These are phyloP conservation scores for Suillus sp. DNA, from an alignment of 768 basidiomycete genomes.

Conservation along the genomic window DNA sequence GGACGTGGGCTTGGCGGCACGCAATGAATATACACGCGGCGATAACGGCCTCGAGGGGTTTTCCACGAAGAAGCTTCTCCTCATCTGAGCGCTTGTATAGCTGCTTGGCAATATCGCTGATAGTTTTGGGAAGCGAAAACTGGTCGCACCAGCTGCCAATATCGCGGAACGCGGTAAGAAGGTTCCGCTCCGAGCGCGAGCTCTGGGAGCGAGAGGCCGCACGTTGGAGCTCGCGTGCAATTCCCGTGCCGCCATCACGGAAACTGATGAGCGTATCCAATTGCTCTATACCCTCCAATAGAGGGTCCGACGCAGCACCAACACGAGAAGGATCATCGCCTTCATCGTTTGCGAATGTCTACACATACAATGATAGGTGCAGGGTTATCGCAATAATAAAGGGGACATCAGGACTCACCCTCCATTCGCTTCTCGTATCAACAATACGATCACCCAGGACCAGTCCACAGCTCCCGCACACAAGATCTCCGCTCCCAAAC, in stretches of 20 bases:
- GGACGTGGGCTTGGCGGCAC: constrained; percentile 93
- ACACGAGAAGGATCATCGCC: constrained; percentile 99
- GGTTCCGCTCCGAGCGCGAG: constrained; percentile 81
- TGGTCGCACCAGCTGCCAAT: constrained; percentile 95
- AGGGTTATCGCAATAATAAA: constrained; percentile 19
- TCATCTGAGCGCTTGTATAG: constrained; percentile 97
- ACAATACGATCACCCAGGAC: constrained; percentile 96
- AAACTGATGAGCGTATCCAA: constrained; percentile 95
- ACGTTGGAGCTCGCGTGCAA: constrained; percentile 89
- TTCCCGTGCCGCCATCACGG: constrained; percentile 91
- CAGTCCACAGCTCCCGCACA: constrained; percentile 90
- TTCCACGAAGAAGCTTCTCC: constrained; percentile 89
- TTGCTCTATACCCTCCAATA: constrained; percentile 93
- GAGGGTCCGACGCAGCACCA: constrained; percentile 91
- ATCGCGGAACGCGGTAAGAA: constrained; percentile 86
- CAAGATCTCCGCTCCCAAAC: constrained; percentile 96
- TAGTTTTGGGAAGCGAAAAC: constrained; percentile 91
- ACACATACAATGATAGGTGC: constrained; percentile 28
- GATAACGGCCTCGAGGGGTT: constrained; percentile 89
- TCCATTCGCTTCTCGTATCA: constrained; percentile 98
- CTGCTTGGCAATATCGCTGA: constrained; percentile 95
- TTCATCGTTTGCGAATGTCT: constrained; percentile 99
- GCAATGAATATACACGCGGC: constrained; percentile 99
- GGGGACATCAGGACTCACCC: constrained; percentile 56
- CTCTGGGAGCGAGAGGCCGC: constrained; percentile 82